phyloP scores from a whole-genome alignment of 768 basidiomycete species.

The Tulasnella calospora region DNA sequence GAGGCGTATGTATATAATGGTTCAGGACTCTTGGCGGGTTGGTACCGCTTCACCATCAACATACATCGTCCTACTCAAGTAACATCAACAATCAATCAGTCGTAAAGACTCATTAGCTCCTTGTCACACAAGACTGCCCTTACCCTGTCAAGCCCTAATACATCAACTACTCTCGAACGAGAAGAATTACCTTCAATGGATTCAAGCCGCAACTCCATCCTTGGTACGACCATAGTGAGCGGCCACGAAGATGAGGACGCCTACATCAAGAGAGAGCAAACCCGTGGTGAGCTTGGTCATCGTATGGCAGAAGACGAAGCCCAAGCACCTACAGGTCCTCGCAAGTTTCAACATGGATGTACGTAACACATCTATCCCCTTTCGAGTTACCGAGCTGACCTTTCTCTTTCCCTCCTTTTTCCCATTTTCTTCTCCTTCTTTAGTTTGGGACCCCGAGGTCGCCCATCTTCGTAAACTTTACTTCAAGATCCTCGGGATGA shows the following conservation, averaged over 20 bases:
- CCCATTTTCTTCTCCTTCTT: not conserved
- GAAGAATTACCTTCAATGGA: not conserved
- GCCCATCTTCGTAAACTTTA: conserved; percentile 7
- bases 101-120: not conserved
- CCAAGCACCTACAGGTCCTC: not conserved
- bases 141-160: not conserved
- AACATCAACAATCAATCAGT: not conserved
- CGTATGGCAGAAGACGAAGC: not conserved
- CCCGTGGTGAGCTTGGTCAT: not conserved
- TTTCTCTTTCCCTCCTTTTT: no score
- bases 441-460: conserved; percentile 11
- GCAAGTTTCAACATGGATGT: not conserved
- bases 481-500: not conserved
- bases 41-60: not conserved
- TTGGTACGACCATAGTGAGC: not conserved
- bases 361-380: not conserved
- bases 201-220: not conserved
- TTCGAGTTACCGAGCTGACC: not conserved
- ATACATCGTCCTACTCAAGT: not conserved
- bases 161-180: no score
- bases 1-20: no score
- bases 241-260: not conserved
- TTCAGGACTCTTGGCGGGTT: no score
- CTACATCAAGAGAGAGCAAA: not conserved
- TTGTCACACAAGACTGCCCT: not conserved